Evolutionary conservation across 768 basidiomycete genomes (phyloP).

Genomic region (Cantharellus anzutake): DNA sequence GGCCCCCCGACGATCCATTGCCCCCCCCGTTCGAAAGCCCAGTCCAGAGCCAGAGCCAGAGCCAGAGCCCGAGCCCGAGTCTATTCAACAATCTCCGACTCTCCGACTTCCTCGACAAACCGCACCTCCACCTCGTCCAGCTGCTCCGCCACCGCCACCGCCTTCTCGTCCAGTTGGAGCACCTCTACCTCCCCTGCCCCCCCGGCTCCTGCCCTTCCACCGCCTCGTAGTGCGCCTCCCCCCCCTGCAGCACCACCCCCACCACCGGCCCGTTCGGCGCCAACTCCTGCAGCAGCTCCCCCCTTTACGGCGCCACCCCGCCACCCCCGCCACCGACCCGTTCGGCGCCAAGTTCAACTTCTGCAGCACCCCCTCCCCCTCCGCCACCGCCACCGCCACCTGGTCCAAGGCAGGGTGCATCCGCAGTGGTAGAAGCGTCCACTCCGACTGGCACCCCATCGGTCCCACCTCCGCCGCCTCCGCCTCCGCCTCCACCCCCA

Average conservation of each 20-base stretch:
- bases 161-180: not conserved
- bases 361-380: constrained; percentile 12
- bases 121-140: too few relatives aligned
- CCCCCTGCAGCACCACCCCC: constrained; percentile 17
- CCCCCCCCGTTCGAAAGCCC: not conserved
- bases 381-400: constrained; percentile 26
- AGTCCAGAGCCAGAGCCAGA: not conserved
- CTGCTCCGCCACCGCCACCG: not conserved
- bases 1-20: constrained; percentile 1
- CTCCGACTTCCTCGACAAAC: constrained; percentile 2
- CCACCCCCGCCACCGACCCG: not conserved
- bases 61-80: not conserved
- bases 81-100: not conserved
- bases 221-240: constrained; percentile 8
- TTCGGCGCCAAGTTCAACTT: not conserved
- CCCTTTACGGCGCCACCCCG: too few relatives aligned
- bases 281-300: constrained; percentile 2
- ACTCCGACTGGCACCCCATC: constrained; percentile 11
- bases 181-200: constrained; percentile 6
- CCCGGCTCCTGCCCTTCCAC: constrained; percentile 1
- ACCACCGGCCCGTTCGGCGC: constrained; percentile 9
- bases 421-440: constrained; percentile 13
- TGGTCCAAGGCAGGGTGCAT: constrained; percentile 10
- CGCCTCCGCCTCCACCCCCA: constrained; percentile 27
- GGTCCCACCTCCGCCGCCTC: constrained; percentile 17